phyloP scores from a whole-genome alignment of 371 early-diverging fungal species.

The Apophysomyces variabilis region DNA sequence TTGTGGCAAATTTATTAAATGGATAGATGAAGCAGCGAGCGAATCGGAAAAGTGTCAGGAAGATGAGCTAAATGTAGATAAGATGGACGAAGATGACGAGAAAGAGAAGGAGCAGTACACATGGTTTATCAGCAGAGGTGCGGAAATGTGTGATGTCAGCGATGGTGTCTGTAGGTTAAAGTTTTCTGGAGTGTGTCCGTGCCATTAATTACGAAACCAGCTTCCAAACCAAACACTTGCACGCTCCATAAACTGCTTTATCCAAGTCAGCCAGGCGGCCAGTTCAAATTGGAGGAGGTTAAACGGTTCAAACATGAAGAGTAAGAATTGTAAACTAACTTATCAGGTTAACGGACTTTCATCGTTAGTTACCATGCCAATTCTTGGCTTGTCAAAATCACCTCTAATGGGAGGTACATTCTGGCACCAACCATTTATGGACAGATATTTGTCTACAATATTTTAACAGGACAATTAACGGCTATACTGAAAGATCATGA shows the following conservation, averaged over 20 bases:
- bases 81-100: constrained; percentile 26
- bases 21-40: constrained; percentile 47
- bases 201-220: constrained; percentile 26
- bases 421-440: constrained; percentile 84
- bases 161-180: constrained; percentile 64
- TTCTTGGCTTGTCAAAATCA: constrained; percentile 83
- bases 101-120: constrained; percentile 38
- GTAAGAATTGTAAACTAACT: constrained; percentile 33
- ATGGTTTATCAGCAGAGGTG: constrained; percentile 80
- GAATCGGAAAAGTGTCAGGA: constrained; percentile 11
- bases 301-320: constrained; percentile 72
- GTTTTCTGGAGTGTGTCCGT: background rate
- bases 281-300: constrained; percentile 70
- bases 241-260: constrained; percentile 76
- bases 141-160: constrained; percentile 81
- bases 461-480: constrained; percentile 70
- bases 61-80: constrained; percentile 17
- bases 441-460: constrained; percentile 73
- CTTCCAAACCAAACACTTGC: constrained; percentile 75
- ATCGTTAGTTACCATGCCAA: constrained; percentile 72
- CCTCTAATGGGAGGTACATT: constrained; percentile 80
- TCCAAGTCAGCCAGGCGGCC: constrained; percentile 64
- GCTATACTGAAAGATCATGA: constrained; percentile 75
- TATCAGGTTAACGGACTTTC: too few species aligned
- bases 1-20: constrained; percentile 73